Base-by-base conservation (phyloP, 2,329 filamentous ascomycete genomes). In the Phialophora expanda region DNA sequence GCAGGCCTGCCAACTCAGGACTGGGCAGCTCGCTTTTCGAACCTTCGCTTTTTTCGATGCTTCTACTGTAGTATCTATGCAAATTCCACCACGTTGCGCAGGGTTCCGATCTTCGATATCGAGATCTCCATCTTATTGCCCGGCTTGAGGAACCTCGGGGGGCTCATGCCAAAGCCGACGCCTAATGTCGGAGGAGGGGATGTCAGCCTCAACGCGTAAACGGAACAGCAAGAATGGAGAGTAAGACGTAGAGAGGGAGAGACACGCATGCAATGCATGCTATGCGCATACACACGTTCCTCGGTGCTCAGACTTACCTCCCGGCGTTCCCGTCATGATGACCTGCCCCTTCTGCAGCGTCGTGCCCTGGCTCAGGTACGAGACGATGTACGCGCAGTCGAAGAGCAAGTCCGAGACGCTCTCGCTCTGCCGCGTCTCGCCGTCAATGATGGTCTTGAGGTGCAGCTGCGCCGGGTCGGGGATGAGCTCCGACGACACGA, bases 121-220 rank as follows among this genome's bases (percentile, higher is more conserved):
- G 66, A 71, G 0, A 82, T 75, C 22, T 80, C 78, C 74, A 83
- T 78, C 17, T 72, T 69, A 0, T 77, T 80, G 0, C 79, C 80
- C 0, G 78, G 79, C 0, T 72, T 70, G 3, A 83, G 72, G 55
- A 75, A 82, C 24, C 66, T 72, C 0, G 78, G 78, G 0, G 79
- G 81, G 0, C 73, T 75, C 22, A 85, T 74, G 0, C 82, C 82
- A 61, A 78, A 78, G 0, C 80, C 80, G 20, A 83, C 79, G 50
- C 68, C 68, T 68, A 34, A n/a, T n/a, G 14, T 1, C 17, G 7
- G 28, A 46, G 5, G 55, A 30, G 41, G 11, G 5, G 22, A 3
- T 3, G 32, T 38, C 24, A 44, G 56, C 54, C 53, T 54, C 28
- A 46, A 11, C 6, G 8, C 6, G 17, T 12, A 34, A 26, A 20